phyloP scores from a whole-genome alignment of 257 asterid species.

The Capsicum pubescens region DNA sequence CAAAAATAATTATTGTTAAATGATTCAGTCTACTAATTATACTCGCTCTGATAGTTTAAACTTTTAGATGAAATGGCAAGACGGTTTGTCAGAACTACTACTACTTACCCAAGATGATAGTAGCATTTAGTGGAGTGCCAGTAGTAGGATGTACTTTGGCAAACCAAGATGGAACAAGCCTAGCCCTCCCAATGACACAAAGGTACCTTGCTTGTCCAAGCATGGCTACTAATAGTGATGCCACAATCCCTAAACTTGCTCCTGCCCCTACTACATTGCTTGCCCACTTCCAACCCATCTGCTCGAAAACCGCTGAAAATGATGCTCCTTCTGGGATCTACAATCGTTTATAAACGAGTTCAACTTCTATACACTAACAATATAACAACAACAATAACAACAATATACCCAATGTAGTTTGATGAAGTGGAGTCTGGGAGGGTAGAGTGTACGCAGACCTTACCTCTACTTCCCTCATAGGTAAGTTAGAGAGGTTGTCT shows the following conservation, averaged over 20 bases:
- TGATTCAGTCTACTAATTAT: neutral
- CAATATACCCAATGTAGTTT: no score
- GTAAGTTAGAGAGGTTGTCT: no score
- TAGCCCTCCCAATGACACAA: constrained; percentile 55
- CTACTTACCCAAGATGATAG: neutral
- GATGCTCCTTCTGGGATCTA: neutral
- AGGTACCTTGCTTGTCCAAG: constrained; percentile 56
- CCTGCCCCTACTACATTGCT: constrained; percentile 45
- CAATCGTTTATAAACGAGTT: neutral
- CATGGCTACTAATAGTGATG: constrained; percentile 54
- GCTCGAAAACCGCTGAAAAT: neutral
- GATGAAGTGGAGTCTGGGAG: no score
- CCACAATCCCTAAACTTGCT: constrained; percentile 51
- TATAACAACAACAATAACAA: no score
- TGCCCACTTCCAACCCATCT: constrained; percentile 1
- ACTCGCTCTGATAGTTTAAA: neutral
- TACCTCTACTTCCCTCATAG: no score
- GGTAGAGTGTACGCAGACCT: no score
- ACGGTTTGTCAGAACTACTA: no score
- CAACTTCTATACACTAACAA: neutral
- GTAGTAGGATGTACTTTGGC: constrained; percentile 50
- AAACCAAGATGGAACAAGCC: constrained; percentile 53
- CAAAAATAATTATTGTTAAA: neutral
- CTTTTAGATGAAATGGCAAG: neutral
- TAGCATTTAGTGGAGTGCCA: neutral